Evolutionary conservation across 2,329 filamentous ascomycete species (phyloP).

Genomic region (Cercospora sp.): DNA sequence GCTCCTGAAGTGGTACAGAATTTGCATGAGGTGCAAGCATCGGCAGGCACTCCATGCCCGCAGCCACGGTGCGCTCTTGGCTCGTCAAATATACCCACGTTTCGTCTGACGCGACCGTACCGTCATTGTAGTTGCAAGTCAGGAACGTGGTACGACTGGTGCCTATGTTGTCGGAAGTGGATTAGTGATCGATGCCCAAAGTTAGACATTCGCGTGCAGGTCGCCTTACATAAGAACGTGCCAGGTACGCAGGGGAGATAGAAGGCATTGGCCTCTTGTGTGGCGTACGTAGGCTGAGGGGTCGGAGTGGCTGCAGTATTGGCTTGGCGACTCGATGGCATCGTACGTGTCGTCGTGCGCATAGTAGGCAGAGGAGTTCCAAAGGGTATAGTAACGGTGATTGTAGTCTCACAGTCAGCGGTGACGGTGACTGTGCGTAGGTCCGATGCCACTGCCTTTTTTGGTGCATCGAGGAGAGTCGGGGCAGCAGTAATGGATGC

Average conservation of each 20-base stretch:
- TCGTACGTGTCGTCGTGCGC: not conserved
- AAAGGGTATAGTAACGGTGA: slow-evolving; percentile 27
- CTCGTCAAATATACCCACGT: slow-evolving; percentile 37
- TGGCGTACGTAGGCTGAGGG: slow-evolving; percentile 30
- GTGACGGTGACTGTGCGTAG: slow-evolving; percentile 25
- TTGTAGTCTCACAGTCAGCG: slow-evolving; percentile 28
- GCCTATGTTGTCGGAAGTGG: not conserved
- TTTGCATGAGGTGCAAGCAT: slow-evolving; percentile 33
- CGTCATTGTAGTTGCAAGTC: slow-evolving; percentile 41
- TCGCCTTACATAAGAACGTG: slow-evolving; percentile 43
- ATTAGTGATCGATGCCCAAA: not conserved
- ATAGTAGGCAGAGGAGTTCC: not conserved
- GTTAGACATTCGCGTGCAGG: too few relatives aligned
- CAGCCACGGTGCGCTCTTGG: slow-evolving; percentile 36
- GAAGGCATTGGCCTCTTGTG: slow-evolving; percentile 31
- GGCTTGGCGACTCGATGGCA: slow-evolving; percentile 6
- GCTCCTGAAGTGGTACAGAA: slow-evolving; percentile 25
- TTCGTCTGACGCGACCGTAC: slow-evolving; percentile 20
- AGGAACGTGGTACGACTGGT: slow-evolving; percentile 35
- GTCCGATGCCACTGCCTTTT: not conserved
- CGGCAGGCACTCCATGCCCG: slow-evolving; percentile 43
- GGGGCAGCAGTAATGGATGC: slow-evolving; percentile 4
- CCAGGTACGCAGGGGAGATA: slow-evolving; percentile 44
- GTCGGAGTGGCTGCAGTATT: slow-evolving; percentile 13
- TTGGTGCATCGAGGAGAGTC: not conserved